Conservation (phyloP, 2,329 filamentous ascomycete genomes). For the Stachybotrys elegans region DNA sequence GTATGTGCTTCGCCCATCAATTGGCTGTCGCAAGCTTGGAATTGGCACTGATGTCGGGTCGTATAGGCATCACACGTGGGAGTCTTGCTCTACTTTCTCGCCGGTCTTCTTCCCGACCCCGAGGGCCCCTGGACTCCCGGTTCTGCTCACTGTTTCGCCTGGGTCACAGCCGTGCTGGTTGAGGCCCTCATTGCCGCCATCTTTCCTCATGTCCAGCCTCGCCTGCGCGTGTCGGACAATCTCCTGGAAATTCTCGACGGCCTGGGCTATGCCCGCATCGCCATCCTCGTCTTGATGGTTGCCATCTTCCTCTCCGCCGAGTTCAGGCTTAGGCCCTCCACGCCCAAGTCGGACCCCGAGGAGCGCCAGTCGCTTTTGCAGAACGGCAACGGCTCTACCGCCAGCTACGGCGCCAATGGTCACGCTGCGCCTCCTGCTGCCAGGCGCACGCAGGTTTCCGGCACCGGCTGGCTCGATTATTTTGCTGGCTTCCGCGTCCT, state of each 20-base stretch:
- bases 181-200: slow-evolving; percentile 31
- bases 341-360: slow-evolving; percentile 22
- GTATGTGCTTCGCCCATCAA: slow-evolving; percentile 14
- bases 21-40: neutral
- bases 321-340: slow-evolving; percentile 19
- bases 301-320: slow-evolving; percentile 22
- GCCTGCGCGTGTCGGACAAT: slow-evolving; percentile 19
- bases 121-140: slow-evolving; percentile 38
- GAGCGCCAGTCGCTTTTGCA: slow-evolving; percentile 34
- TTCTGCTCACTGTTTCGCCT: slow-evolving; percentile 29
- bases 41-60: too few species aligned
- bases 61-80: slow-evolving; percentile 32
- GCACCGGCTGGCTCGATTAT: slow-evolving; percentile 39
- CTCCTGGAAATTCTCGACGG: slow-evolving; percentile 25
- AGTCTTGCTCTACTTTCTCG: slow-evolving; percentile 35
- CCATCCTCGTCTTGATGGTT: slow-evolving; percentile 29
- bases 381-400: slow-evolving; percentile 27
- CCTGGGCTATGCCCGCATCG: slow-evolving; percentile 26
- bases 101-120: slow-evolving; percentile 36
- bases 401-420: slow-evolving; percentile 21
- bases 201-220: slow-evolving; percentile 22
- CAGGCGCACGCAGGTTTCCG: slow-evolving; percentile 24
- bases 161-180: slow-evolving; percentile 27
- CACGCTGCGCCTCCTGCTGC: slow-evolving; percentile 9
- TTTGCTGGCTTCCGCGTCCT: slow-evolving; percentile 38